Evolutionary conservation across 495 filamentous ascomycete genomes (phyloP).

Genomic region (Tuber aestivum): DNA sequence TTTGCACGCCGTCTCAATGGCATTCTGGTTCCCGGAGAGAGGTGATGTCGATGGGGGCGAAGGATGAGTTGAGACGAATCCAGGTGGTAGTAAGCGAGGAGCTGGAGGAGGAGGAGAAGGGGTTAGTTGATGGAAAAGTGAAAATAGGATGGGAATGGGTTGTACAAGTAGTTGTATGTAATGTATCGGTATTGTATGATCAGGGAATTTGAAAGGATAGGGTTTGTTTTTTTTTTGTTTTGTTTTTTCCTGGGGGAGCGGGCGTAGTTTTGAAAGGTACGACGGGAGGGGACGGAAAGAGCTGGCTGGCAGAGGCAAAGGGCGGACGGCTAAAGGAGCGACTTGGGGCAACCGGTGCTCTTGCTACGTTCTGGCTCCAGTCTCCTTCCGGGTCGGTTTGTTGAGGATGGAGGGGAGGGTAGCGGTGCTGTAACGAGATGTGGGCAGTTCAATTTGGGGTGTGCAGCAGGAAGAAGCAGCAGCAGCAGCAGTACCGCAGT

Average conservation of each 20-base stretch:
- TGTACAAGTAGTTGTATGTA: not conserved
- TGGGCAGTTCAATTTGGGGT: not conserved
- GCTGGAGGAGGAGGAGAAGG: slow-evolving; percentile 39
- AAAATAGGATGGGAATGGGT: not conserved
- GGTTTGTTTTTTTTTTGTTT: not conserved
- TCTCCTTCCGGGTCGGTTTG: not conserved
- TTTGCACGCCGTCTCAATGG: slow-evolving; percentile 37
- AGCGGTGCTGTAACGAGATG: not conserved
- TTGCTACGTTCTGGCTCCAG: not conserved
- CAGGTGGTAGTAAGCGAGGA: slow-evolving; percentile 31
- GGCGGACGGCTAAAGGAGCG: slow-evolving; percentile 32
- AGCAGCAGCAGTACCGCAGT: too few relatives aligned
- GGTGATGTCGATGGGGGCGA: not conserved
- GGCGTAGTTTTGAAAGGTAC: slow-evolving; percentile 7
- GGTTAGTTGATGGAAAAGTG: slow-evolving; percentile 24
- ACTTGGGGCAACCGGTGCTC: slow-evolving; percentile 19
- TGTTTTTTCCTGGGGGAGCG: not conserved
- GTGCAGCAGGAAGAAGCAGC: not conserved
- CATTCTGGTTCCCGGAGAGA: slow-evolving; percentile 29
- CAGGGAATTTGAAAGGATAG: slow-evolving; percentile 7
- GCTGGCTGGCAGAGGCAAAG: slow-evolving; percentile 31
- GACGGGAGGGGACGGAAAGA: slow-evolving; percentile 19
- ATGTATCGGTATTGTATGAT: slow-evolving; percentile 12
- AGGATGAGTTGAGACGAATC: slow-evolving; percentile 34
- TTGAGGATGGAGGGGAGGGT: not conserved